Evolutionary conservation across 345 rosid genomes (phyloP).

Genomic region (Lepidium aucheri): DNA sequence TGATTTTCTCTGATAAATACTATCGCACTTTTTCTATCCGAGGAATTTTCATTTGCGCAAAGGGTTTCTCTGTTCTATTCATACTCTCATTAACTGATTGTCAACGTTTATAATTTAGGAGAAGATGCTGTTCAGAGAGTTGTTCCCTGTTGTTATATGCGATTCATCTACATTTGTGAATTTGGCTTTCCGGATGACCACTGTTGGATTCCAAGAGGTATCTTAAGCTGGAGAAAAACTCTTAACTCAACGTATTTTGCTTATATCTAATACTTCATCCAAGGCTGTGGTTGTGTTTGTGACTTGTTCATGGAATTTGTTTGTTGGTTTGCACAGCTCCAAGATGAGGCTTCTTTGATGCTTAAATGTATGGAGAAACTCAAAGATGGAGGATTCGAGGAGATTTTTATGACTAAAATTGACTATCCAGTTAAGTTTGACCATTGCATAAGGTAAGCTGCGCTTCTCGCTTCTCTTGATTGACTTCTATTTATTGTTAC

Average conservation of each 20-base stretch:
- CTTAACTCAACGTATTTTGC: background rate
- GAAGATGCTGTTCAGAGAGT: slow-evolving; percentile 36
- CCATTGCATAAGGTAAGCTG: slow-evolving; percentile 56
- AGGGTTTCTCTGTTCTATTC: background rate
- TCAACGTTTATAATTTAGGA: slow-evolving; percentile 40
- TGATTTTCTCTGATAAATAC: background rate
- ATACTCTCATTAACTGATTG: slow-evolving; percentile 7
- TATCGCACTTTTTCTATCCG: background rate
- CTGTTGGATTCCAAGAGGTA: slow-evolving; percentile 68
- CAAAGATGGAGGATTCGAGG: slow-evolving; percentile 76
- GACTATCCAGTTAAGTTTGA: slow-evolving; percentile 81
- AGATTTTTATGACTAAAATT: slow-evolving; percentile 58
- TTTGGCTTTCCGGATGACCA: slow-evolving; percentile 65
- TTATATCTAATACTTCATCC: background rate
- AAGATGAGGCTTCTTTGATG: slow-evolving; percentile 62
- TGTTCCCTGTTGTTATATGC: slow-evolving; percentile 62
- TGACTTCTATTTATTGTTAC: background rate
- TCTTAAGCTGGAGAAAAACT: slow-evolving; percentile 4
- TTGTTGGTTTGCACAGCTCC: slow-evolving; percentile 43
- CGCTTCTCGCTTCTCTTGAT: background rate
- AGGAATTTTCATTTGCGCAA: background rate
- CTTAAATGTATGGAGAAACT: slow-evolving; percentile 61
- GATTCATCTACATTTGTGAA: slow-evolving; percentile 45
- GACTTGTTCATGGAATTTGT: background rate
- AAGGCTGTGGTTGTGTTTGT: background rate